These are phyloP conservation scores for Diplogelasinospora grovesii DNA, from an alignment of 495 filamentous ascomycete species.

Conservation along the genomic window DNA sequence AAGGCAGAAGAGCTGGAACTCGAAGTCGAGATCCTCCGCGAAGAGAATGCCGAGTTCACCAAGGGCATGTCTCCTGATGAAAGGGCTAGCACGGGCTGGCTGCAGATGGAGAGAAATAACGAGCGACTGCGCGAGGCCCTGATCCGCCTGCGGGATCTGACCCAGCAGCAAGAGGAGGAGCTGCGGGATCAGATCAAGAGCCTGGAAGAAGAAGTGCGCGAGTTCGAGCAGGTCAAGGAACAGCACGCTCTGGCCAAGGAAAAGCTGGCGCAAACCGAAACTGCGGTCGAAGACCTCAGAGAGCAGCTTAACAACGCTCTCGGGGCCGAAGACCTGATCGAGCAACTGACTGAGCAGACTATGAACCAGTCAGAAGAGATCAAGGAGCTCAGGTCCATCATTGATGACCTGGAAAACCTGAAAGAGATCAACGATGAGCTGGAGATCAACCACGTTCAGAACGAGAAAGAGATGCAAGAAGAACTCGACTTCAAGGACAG, in stretches of 20 bases:
- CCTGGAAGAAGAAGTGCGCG: slow-evolving; percentile 70
- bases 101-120: slow-evolving; percentile 86
- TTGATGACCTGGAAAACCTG: slow-evolving; percentile 78
- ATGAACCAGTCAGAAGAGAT: slow-evolving; percentile 74
- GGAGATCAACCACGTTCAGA: slow-evolving; percentile 86
- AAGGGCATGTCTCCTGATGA: slow-evolving; percentile 86
- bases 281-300: slow-evolving; percentile 75
- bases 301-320: slow-evolving; percentile 86
- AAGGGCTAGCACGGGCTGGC: slow-evolving; percentile 74
- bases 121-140: slow-evolving; percentile 84
- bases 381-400: slow-evolving; percentile 68
- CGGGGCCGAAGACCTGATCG: slow-evolving; percentile 86
- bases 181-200: slow-evolving; percentile 68
- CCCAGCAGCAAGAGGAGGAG: slow-evolving; percentile 77
- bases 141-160: slow-evolving; percentile 75
- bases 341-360: slow-evolving; percentile 81
- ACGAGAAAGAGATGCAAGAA: slow-evolving; percentile 88
- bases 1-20: slow-evolving; percentile 78
- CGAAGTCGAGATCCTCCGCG: slow-evolving; percentile 78
- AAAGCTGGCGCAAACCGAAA: slow-evolving; percentile 63
- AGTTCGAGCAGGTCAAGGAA: slow-evolving; percentile 62
- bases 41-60: slow-evolving; percentile 78
- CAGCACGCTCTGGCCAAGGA: slow-evolving; percentile 64
- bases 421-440: slow-evolving; percentile 93
- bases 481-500: slow-evolving; percentile 79